Base-by-base conservation (phyloP, 371 early-diverging fungal species). In the Mortierella sp. region DNA sequence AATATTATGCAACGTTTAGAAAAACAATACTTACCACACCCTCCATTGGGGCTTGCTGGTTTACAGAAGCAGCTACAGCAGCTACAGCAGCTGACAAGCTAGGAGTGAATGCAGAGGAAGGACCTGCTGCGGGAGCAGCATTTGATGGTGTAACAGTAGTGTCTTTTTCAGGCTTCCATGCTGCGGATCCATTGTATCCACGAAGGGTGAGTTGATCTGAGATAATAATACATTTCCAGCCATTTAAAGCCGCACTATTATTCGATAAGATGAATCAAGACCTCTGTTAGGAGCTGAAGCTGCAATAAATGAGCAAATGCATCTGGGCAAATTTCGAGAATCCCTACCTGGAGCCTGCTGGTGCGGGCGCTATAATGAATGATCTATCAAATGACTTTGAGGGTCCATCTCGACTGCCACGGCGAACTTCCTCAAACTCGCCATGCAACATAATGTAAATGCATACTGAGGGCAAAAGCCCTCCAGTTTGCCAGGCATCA, bases 401-500 rank as follows among this genome's bases (percentile, higher is more conserved):
- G 32, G 61, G n/a, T 8, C 52, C 60, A n/a, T 55, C 19, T 19
- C 19, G 33, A n/a, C n/a, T 48, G 19, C 66, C 65, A 32, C 57
- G 66, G 24, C 48, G 68, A 1, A 67, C 65, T 45, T 79, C 74
- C 13, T 79, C 68, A 58, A 63, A 72, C 33, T 75, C 81, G 45
- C 81, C 81, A 43, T 81, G 81, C 5, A 81, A 43, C 36, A 57
- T 62, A 22, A 69, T 65, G n/a, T 72, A 72, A 16, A 80, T 72
- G n/a, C 75, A 80, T 8, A 68, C 58, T 13, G 65, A 68, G n/a
- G 69, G 63, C 41, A 75, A 48, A 4, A 75, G 63, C n/a, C 55
- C 62, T 11, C 72, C 69, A 28, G 72, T 75, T 52, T 79, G 74
- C 71, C 74, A 80, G 10, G 81, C 75, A 63, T 80, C 81, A 4